Evolutionary conservation across 1,284 basidiomycete species (phyloP), one percentile per base, ranked within the genome.

Genomic region (Vanrija humicola): DNA sequence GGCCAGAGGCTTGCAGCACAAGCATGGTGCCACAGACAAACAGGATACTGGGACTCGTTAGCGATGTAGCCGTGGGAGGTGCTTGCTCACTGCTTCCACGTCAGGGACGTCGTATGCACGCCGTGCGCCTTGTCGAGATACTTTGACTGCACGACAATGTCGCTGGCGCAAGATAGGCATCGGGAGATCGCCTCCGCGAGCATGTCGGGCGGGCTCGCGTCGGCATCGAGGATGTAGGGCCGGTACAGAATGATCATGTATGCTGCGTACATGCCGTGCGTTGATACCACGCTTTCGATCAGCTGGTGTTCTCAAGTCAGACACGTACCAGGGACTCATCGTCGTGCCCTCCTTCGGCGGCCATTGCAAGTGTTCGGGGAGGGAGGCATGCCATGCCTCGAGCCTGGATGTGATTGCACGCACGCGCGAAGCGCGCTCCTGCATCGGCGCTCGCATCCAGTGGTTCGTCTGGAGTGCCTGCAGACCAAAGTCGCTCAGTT

Each of bases 211-310:
- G 34, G 34, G 34, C 34, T 34, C 10, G 9, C 12, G 34, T 34
- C 34, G 2, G 34, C 34, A 5, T 64, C 63, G 58, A 64, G 59
- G 26, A 64, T 48, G 51, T 64, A 64, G 34, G 63, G 63, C n/a
- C 63, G 58, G 48, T 58, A 64, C 21, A 62, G 54, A 29, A 64
- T 49, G 40, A 64, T 64, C n/a, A 64, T 47, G 45, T 64, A 64
- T 4, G 63, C 60, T 23, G 52, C 48, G 50, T 60, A 58, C 58
- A 64, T 64, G 39, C 63, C 63, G 46, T 62, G 63, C 6, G 61
- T 57, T 3, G 56, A 58, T 25, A 60, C 50, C 4, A 54, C 50
- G 18, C 55, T 56, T 26, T 23, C 7, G 26, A 28, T 29, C 15
- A 42, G 53, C 19, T 10, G 15, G 3, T 42, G 23, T 28, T 19